Evolutionary conservation across 2,329 filamentous ascomycete species (phyloP).

Genomic region (Chaetomium olivaceum): DNA sequence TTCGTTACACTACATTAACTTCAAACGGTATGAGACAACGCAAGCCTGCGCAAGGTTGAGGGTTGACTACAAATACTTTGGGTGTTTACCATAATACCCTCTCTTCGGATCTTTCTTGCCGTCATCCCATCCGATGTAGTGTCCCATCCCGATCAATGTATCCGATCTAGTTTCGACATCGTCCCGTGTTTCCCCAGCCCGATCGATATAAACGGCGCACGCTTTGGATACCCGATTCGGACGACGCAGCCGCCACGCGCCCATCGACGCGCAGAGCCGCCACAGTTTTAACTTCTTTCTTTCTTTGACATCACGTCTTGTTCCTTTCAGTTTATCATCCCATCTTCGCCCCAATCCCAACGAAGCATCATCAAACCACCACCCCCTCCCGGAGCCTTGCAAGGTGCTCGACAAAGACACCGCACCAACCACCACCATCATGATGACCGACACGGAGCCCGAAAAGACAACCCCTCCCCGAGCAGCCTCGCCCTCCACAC

Average conservation of each 20-base stretch:
- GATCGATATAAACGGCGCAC: neutral
- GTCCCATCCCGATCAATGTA: neutral
- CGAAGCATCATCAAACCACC: neutral
- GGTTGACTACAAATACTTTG: neutral
- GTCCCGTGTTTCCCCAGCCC: neutral
- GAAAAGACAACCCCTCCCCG: slow-evolving; percentile 17
- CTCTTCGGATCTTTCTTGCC: too few species aligned
- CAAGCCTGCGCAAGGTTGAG: neutral
- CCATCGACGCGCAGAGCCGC: neutral
- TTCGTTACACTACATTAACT: neutral
- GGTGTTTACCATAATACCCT: neutral
- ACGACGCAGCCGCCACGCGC: neutral
- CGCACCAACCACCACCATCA: slow-evolving; percentile 16
- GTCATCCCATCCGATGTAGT: neutral
- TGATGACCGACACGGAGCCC: slow-evolving; percentile 27
- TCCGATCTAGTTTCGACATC: neutral
- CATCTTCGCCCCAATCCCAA: neutral
- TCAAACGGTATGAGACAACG: neutral
- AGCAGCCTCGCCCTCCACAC: neutral
- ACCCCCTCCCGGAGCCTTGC: neutral
- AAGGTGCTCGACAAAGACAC: slow-evolving; percentile 24
- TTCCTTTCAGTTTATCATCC: neutral
- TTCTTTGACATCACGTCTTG: neutral
- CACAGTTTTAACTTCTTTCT: neutral
- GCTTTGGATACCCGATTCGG: neutral